Base-by-base conservation (phyloP, 2,329 filamentous ascomycete genomes). In the Fusarium staphyleae region DNA sequence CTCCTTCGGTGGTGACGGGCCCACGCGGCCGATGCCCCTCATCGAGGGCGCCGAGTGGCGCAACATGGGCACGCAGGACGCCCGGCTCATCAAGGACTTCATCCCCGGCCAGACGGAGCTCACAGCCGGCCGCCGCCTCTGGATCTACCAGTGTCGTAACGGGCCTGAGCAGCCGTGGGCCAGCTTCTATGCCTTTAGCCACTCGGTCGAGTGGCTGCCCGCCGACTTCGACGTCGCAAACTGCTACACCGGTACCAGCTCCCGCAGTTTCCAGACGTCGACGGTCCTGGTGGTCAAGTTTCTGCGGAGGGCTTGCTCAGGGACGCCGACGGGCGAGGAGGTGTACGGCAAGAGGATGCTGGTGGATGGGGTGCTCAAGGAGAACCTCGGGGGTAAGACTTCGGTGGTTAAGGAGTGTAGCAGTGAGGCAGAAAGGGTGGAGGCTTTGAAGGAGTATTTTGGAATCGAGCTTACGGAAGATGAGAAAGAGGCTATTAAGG, bases 61-160 rank as follows among this genome's bases (percentile, higher is more conserved):
- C 50, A 82, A 84, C 66, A 74, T 86, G 18, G 81, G 81, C 10
- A 76, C 80, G 3, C 81, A 85, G 54, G 74, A 85, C 57, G 77
- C 85, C 54, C 82, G 84, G 1, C 73, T 87, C 5, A 68, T 81
- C 18, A 73, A 75, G 30, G 77, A 79, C 39, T 75, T 74, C 45
- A 79, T 83, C 32, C 76, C 81, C 3, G 70, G 73, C 12, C 74
- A 81, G 53, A 72, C 75, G 19, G 73, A 77, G 24, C 57, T 67
- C 10, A 62, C 56, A n/a, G 33, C 65, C 7, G 74, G 76, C 37
- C 69, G 73, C 28, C 80, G 79, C 52, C 70, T 82, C 49, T 89
- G 86, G 87, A 78, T 88, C 50, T 88, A 87, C 66, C 80, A 88
- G 69, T 82, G 83, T 59, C 78, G 82, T 22, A 78, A 82, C 55